phyloP scores from a whole-genome alignment of 2,329 filamentous ascomycete genomes.

The Incumbomyces delicatus region DNA sequence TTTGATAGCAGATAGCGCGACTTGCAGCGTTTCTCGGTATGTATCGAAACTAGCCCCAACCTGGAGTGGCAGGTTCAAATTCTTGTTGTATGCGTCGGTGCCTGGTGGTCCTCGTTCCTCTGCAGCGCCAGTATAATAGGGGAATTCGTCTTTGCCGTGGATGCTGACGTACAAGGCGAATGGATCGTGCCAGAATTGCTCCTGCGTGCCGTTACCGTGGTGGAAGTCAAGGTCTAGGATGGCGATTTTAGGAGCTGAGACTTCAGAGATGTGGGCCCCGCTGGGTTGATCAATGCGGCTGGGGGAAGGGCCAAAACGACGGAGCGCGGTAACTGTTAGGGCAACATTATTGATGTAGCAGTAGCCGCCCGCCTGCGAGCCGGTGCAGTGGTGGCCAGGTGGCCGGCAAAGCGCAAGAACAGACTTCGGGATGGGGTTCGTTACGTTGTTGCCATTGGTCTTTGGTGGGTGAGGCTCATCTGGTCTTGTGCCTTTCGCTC shows the following conservation, averaged over 20 bases:
- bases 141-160: slow-evolving; percentile 28
- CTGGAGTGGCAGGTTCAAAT: slow-evolving; percentile 18
- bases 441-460: neutral
- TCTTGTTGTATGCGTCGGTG: slow-evolving; percentile 10
- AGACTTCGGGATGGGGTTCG: slow-evolving; percentile 3
- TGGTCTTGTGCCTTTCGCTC: neutral
- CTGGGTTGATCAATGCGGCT: neutral
- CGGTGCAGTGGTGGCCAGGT: slow-evolving; percentile 21
- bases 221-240: slow-evolving; percentile 22
- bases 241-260: slow-evolving; percentile 8
- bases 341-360: slow-evolving; percentile 22
- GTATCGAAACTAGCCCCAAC: slow-evolving; percentile 14
- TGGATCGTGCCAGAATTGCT: slow-evolving; percentile 23
- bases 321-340: slow-evolving; percentile 14
- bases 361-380: slow-evolving; percentile 19
- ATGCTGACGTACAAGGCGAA: slow-evolving; percentile 26
- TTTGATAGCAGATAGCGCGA: slow-evolving; percentile 10
- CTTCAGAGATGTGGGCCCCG: neutral
- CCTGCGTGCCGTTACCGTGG: slow-evolving; percentile 21
- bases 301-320: slow-evolving; percentile 3
- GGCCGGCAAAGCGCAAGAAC: slow-evolving; percentile 19
- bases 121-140: slow-evolving; percentile 21
- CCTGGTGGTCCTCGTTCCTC: slow-evolving; percentile 10
- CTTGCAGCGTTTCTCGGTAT: slow-evolving; percentile 15
- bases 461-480: slow-evolving; percentile 2